A percentile compares a stretch with the other conserved stretches of the same genome.
Evolutionary conservation across 148 eudicot species (phyloP).

Genomic region (Chenopodium formosanum): DNA sequence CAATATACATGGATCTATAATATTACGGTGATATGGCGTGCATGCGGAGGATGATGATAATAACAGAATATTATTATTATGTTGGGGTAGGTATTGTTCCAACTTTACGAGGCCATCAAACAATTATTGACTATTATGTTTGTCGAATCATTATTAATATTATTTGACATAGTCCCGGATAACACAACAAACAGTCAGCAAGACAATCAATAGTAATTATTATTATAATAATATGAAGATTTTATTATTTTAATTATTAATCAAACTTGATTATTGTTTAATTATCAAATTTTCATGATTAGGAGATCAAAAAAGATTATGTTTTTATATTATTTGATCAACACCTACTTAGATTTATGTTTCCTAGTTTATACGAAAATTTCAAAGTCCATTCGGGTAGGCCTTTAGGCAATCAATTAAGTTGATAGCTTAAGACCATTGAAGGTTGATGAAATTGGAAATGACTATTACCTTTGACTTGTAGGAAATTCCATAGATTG

Average conservation of each 20-base stretch:
- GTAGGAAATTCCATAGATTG: background rate
- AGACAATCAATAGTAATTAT: background rate
- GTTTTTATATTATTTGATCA: background rate
- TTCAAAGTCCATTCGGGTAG: constrained; percentile 27
- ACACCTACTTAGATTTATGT: background rate
- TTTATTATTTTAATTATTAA: background rate
- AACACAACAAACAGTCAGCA: constrained; percentile 14
- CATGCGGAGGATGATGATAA: constrained; percentile 21
- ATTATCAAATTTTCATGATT: constrained; percentile 13
- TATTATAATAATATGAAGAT: background rate
- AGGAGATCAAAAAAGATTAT: constrained; percentile 1
- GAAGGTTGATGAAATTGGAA: constrained; percentile 14
- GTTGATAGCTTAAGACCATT: constrained; percentile 12
- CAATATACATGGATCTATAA: too few species aligned
- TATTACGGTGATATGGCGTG: constrained; percentile 18
- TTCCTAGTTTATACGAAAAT: background rate
- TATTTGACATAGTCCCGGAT: background rate
- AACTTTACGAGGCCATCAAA: constrained; percentile 31
- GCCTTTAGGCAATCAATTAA: constrained; percentile 15
- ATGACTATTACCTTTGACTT: background rate
- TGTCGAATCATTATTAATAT: constrained; percentile 6
- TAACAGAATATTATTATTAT: background rate
- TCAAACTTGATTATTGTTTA: background rate
- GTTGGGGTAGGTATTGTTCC: constrained; percentile 28
- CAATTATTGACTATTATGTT: constrained; percentile 25